phyloP scores from a whole-genome alignment of 768 basidiomycete species.

The Lactarius sanguifluus region DNA sequence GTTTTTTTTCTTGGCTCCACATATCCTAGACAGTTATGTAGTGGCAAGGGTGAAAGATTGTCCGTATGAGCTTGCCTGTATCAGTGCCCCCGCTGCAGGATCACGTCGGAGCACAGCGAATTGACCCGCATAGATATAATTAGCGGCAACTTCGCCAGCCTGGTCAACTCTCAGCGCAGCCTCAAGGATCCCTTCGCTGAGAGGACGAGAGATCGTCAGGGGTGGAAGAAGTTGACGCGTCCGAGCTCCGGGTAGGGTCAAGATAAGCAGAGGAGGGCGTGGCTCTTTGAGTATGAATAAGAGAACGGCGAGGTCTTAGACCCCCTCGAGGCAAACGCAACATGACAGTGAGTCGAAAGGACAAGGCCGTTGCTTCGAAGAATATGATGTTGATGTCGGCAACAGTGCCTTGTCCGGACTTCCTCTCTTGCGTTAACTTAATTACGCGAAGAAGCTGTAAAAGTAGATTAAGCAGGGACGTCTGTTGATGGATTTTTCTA shows the following conservation, averaged over 20 bases:
- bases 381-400: no score
- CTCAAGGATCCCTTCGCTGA: slow-evolving; percentile 55
- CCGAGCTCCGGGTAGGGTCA: slow-evolving; percentile 37
- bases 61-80: slow-evolving; percentile 58
- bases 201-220: slow-evolving; percentile 50
- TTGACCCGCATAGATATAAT: slow-evolving; percentile 94
- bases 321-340: neutral
- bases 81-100: slow-evolving; percentile 54
- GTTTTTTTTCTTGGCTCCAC: slow-evolving; percentile 97
- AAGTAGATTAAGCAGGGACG: neutral
- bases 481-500: slow-evolving; percentile 5
- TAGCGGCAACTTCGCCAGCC: slow-evolving; percentile 93
- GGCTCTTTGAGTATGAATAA: slow-evolving; percentile 19
- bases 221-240: slow-evolving; percentile 51
- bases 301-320: neutral
- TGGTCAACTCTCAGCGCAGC: slow-evolving; percentile 87
- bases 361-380: no score
- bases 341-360: slow-evolving; percentile 3
- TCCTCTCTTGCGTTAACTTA: no score
- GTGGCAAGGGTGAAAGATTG: slow-evolving; percentile 16
- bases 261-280: slow-evolving; percentile 52
- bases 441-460: no score
- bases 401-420: no score
- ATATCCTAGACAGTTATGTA: slow-evolving; percentile 61
- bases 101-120: slow-evolving; percentile 68